Evolutionary conservation across 768 basidiomycete genomes (phyloP).

Genomic region (Calocera viscosa): DNA sequence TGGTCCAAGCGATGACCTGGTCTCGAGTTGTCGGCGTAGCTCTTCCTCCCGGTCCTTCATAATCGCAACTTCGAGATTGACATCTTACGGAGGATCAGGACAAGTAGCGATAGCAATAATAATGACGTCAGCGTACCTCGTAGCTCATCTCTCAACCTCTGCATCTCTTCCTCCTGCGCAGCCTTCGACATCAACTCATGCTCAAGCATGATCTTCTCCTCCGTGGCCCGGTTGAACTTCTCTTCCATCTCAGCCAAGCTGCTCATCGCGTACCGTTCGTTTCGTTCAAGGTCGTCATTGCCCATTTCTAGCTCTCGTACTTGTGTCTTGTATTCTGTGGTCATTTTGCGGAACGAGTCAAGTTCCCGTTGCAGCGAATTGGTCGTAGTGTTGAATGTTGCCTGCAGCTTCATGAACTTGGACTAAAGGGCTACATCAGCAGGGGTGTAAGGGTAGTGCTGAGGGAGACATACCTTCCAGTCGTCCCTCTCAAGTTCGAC

Average conservation of each 20-base stretch:
- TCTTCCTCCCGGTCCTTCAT: slow-evolving; percentile 59
- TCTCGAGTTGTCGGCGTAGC: slow-evolving; percentile 18
- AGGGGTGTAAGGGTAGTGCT: slow-evolving; percentile 6
- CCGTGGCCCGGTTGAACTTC: slow-evolving; percentile 79
- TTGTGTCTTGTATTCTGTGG: slow-evolving; percentile 57
- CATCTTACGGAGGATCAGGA: slow-evolving; percentile 40
- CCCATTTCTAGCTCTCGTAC: slow-evolving; percentile 90
- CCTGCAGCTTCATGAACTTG: slow-evolving; percentile 81
- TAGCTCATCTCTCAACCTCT: slow-evolving; percentile 83
- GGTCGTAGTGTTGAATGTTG: slow-evolving; percentile 78
- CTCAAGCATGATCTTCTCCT: slow-evolving; percentile 94
- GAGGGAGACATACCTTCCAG: slow-evolving; percentile 63
- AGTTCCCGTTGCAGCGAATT: slow-evolving; percentile 86
- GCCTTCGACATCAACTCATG: slow-evolving; percentile 90
- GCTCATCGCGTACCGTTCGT: slow-evolving; percentile 56
- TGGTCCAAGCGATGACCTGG: slow-evolving; percentile 22
- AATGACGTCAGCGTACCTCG: slow-evolving; percentile 47
- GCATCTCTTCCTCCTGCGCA: slow-evolving; percentile 75
- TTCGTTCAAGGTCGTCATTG: slow-evolving; percentile 92
- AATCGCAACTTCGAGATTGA: slow-evolving; percentile 71
- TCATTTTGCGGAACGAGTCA: slow-evolving; percentile 64
- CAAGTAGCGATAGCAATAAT: slow-evolving; percentile 15
- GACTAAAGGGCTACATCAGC: slow-evolving; percentile 31
- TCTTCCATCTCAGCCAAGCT: slow-evolving; percentile 74
- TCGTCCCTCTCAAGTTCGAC: slow-evolving; percentile 71